Percentiles rank a stretch among this genome's conserved stretches.
Evolutionary conservation across 23 red algal genomes (phyloP).

Genomic region (Cyanidiococcus yangmingshanensis): DNA sequence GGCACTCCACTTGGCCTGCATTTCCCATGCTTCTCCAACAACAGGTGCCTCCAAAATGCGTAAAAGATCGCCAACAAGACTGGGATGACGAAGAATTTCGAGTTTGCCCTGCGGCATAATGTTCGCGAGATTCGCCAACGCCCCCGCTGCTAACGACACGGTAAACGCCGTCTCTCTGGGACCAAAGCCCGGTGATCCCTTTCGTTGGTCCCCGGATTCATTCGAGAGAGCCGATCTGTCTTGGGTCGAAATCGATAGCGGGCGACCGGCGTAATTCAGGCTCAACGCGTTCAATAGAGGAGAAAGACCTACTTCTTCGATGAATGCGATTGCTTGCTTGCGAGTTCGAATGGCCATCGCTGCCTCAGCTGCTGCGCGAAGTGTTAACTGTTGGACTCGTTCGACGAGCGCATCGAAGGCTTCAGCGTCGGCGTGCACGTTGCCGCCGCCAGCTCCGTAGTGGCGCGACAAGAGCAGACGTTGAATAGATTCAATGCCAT

Average conservation of each 20-base stretch:
- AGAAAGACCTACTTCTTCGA: neutral
- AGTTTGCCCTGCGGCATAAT: neutral
- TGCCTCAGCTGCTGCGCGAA: conserved; percentile 13
- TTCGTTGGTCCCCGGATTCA: neutral
- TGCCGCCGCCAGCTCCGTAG: neutral
- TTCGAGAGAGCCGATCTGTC: neutral
- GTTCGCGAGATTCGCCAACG: neutral
- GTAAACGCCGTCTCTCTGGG: neutral
- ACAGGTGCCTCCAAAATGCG: conserved; percentile 11
- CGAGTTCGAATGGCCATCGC: conserved; percentile 6
- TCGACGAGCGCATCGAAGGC: conserved; percentile 18
- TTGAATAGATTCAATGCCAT: neutral
- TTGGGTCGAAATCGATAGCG: neutral
- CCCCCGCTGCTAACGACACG: neutral
- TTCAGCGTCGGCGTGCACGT: neutral
- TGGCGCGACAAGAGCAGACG: neutral
- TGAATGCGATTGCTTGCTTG: conserved; percentile 1
- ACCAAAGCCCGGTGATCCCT: neutral
- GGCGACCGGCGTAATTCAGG: neutral
- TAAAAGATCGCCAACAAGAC: neutral
- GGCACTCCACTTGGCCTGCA: conserved; percentile 11
- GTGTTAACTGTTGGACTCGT: neutral
- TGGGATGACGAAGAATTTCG: neutral
- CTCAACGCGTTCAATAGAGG: conserved; percentile 3
- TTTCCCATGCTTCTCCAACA: neutral